Conservation (phyloP, 495 filamentous ascomycete genomes). For the Aspergillus wentii region DNA sequence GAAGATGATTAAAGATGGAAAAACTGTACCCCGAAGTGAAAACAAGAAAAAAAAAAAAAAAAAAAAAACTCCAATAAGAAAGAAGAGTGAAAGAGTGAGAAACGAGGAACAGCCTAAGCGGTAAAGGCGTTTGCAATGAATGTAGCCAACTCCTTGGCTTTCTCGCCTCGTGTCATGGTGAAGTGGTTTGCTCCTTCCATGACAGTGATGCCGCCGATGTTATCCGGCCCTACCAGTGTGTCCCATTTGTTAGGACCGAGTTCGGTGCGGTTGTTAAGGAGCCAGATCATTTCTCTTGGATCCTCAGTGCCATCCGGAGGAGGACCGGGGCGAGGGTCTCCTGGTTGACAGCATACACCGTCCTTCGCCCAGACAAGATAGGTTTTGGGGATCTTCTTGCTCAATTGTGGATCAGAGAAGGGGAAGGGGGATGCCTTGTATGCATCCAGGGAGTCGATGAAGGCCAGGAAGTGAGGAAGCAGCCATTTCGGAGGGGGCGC, state of each 20-base stretch:
- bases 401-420: slow-evolving; percentile 35
- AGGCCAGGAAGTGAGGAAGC: slow-evolving; percentile 76
- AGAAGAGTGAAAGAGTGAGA: background rate
- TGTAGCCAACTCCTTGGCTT: slow-evolving; percentile 29
- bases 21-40: too few relatives aligned
- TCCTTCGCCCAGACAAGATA: slow-evolving; percentile 76
- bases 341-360: slow-evolving; percentile 68
- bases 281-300: slow-evolving; percentile 62
- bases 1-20: too few relatives aligned
- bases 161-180: slow-evolving; percentile 35
- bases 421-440: slow-evolving; percentile 54
- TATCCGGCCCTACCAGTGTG: slow-evolving; percentile 60
- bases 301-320: slow-evolving; percentile 53
- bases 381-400: slow-evolving; percentile 50
- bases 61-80: background rate
- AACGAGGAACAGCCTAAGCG: background rate
- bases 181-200: slow-evolving; percentile 40
- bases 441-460: slow-evolving; percentile 67
- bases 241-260: slow-evolving; percentile 80
- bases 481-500: slow-evolving; percentile 71
- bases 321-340: slow-evolving; percentile 65
- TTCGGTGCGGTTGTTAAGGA: slow-evolving; percentile 72
- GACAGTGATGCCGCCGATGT: slow-evolving; percentile 56
- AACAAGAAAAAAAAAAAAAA: background rate
- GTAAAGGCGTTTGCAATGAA: slow-evolving; percentile 19